phyloP scores from a whole-genome alignment of 768 basidiomycete species.

The Leccinum truebloodii region DNA sequence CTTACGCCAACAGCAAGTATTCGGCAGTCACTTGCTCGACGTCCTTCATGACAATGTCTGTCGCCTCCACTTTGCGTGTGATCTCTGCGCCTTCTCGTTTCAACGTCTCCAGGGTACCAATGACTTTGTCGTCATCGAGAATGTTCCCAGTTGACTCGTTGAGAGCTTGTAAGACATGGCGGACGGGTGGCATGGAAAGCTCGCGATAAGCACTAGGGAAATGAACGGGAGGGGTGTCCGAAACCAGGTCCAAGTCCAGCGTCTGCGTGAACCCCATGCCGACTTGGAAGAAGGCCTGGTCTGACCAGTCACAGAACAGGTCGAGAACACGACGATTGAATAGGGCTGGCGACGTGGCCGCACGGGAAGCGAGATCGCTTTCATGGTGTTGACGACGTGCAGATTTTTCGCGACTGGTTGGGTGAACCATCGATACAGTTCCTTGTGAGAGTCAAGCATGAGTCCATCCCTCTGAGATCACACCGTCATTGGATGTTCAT shows the following conservation, averaged over 20 bases:
- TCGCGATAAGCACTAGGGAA: constrained; percentile 92
- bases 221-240: constrained; percentile 73
- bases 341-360: constrained; percentile 95
- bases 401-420: constrained; percentile 97
- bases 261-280: constrained; percentile 95
- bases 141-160: too few species aligned
- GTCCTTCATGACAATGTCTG: too few species aligned
- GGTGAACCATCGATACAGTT: constrained; percentile 98
- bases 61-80: too few species aligned
- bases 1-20: too few species aligned
- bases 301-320: constrained; percentile 99
- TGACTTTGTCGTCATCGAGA: too few species aligned
- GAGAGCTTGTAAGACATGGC: constrained; percentile 37
- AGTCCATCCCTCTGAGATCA: constrained; percentile 97
- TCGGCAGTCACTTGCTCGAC: too few species aligned
- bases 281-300: constrained; percentile 98
- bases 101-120: too few species aligned
- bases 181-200: constrained; percentile 81
- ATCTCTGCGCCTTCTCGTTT: too few species aligned
- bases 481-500: constrained; percentile 98
- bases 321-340: constrained; percentile 99
- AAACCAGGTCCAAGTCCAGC: constrained; percentile 86
- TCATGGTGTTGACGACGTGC: constrained; percentile 99
- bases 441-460: constrained; percentile 98
- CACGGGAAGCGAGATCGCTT: constrained; percentile 95